Evolutionary conservation across 148 eudicot species (phyloP).

Genomic region (Euryodendron excelsum): DNA sequence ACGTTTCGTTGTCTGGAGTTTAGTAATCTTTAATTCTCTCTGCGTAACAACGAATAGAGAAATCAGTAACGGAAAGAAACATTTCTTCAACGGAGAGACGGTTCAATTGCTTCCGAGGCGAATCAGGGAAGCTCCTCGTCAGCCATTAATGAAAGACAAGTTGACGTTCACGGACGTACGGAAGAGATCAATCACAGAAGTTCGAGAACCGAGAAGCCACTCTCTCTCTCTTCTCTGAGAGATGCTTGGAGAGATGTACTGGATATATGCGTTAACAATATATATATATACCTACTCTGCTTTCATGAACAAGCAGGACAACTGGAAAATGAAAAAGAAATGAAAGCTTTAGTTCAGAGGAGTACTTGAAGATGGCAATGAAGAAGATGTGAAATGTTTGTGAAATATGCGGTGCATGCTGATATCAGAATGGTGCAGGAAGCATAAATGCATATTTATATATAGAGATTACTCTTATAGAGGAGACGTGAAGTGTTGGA

Average conservation of each 20-base stretch:
- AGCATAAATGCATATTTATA: neutral
- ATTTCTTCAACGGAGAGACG: neutral
- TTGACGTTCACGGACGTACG: neutral
- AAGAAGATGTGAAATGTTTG: neutral
- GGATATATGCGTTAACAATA: too few relatives aligned
- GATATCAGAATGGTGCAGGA: neutral
- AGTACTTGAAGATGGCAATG: neutral
- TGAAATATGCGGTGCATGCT: neutral
- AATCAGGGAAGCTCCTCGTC: neutral
- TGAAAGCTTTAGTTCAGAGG: too few relatives aligned
- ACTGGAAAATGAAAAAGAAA: too few relatives aligned
- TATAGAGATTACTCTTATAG: neutral
- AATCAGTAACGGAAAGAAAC: neutral
- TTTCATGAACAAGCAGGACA: neutral
- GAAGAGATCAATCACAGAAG: neutral
- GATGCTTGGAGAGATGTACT: neutral
- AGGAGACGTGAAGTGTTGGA: slow-evolving; percentile 24
- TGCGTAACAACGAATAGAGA: neutral
- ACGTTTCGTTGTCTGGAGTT: too few relatives aligned
- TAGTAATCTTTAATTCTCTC: too few relatives aligned
- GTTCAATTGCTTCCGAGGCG: neutral
- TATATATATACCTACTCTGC: too few relatives aligned
- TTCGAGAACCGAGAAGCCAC: neutral
- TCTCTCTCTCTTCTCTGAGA: neutral
- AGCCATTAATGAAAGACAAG: neutral